Base-by-base conservation (phyloP, 2,329 filamentous ascomycete species). In the Thielaviopsis musarum region DNA sequence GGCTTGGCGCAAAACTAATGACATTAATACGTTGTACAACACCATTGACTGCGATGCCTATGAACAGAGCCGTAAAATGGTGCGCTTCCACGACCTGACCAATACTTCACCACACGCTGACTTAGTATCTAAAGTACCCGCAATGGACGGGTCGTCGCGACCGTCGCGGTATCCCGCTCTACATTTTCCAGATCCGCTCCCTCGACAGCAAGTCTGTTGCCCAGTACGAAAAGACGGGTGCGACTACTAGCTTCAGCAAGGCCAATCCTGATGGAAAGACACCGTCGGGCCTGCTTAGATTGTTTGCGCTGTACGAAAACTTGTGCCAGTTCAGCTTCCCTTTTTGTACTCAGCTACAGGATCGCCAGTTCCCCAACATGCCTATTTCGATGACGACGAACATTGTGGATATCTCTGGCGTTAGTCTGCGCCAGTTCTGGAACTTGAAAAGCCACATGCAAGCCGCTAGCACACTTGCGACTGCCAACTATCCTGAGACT, bases 71-170 rank as follows among this genome's bases (percentile, higher is more conserved):
- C 78, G 86, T 60, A 78, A 82, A 65, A 77, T 96, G 75, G 88
- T 91, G 71, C 65, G 76, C 70, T 6, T 26, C 19, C 17, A 5
- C 52, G 34, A 24, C 17, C 5, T 15, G 19, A 17, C 10, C 4
- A 57, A n/a, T 6, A 52, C 30, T 49, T 24, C 21, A 15, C 56
- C 54, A 45, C 24, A 17, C 19, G 10, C 19, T 9, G 21, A 30
- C 26, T 30, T 6, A 17, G n/a, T 41, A 62, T 67, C 59, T 68
- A 59, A 66, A 91, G 86, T 95, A 95, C 68, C 90, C 91, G 24
- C 89, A 95, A 81, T 96, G 90, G 87, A 94, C 88, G 21, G 91
- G 91, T 59, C 86, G 90, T 64, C 82, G 91, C 65, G 91, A 96
- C 72, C 86, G 57, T 65, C 86, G 90, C 65, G 91, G 91, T 65